Conservation (phyloP, 2,329 filamentous ascomycete genomes). For the Paecilomyces variotii region DNA sequence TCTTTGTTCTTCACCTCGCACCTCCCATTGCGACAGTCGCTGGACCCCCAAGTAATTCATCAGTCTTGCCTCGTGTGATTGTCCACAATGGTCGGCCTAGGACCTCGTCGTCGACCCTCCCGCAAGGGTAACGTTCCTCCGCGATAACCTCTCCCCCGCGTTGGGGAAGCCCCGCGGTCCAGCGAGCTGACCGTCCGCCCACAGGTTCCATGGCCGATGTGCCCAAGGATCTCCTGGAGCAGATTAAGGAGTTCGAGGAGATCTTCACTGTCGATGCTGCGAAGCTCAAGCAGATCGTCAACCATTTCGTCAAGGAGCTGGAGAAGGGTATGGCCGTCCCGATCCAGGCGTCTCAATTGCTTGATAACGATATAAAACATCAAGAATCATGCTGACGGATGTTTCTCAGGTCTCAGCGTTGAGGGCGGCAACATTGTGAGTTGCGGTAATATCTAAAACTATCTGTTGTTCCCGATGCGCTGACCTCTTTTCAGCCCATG, state of each 20-base stretch:
- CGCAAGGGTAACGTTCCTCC: conserved; percentile 55
- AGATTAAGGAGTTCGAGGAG: conserved; percentile 79
- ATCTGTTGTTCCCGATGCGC: conserved; percentile 6
- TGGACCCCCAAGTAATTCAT: not conserved
- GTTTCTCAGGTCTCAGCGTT: conserved; percentile 60
- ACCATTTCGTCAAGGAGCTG: conserved; percentile 83
- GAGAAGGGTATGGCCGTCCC: conserved; percentile 57
- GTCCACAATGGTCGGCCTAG: conserved; percentile 55
- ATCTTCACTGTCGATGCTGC: conserved; percentile 68
- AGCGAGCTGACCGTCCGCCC: conserved; percentile 4
- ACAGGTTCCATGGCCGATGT: conserved; percentile 84
- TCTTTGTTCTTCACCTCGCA: not conserved
- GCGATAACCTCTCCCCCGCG: not conserved
- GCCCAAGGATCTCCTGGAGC: conserved; percentile 70
- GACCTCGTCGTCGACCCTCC: conserved; percentile 57
- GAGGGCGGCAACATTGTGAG: conserved; percentile 89
- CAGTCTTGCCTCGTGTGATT: not conserved
- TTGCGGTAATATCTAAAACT: conserved; percentile 11
- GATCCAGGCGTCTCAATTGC: not conserved
- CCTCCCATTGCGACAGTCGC: not conserved
- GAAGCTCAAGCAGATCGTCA: conserved; percentile 83
- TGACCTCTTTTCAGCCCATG: conserved; percentile 63
- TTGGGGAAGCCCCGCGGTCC: not conserved
- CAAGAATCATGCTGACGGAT: conserved; percentile 2
- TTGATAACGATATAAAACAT: conserved; percentile 1